Evolutionary conservation across 2,329 filamentous ascomycete genomes (phyloP), one percentile per base, ranked within the genome.

Genomic region (Zarea fungicola): DNA sequence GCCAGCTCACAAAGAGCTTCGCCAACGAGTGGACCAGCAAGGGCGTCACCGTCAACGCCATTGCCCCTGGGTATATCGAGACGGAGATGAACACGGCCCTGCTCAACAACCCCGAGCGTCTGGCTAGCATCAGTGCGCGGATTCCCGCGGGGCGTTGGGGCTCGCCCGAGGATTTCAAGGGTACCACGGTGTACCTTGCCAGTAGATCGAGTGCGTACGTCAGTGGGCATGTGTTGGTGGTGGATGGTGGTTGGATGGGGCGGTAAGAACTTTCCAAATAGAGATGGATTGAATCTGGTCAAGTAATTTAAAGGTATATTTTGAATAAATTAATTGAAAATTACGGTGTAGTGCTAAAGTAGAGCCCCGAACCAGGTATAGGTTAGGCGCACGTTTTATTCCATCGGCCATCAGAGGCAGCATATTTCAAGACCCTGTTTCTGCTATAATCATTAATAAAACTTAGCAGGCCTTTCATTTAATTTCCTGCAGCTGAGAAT

Each of bases 81-180:
- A 96, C 90, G n/a, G 90, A 96, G 52, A 96, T 96, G 91, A 96
- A 96, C 65, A 78, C 76, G 56, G 90, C 89, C 3, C 68, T 96
- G 60, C 80, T 95, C 36, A 78, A 83, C 43, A 83, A 96, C 65
- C 67, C 78, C 59, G 79, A 77, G 56, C 73, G 90, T 29, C 76
- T 86, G 52, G 80, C 75, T 55, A 84, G 84, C 60, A 96, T 96
- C 57, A 77, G 87, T 60, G 82, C 81, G 28, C 74, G 89, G 49
- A 96, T 96, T 59, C 90, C 90, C 0, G 88, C 87, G 1, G 89
- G 86, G 0, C 73, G 89, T 57, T 95, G 90, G 89, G 90, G 89
- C 0, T 75, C 65, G 10, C 85, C 89, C 0, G 89, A 95, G 22
- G 91, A 96, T 60, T 95, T 96, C 65, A 91, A 91, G 73, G 90